These are phyloP conservation scores for Meredithiella fracta DNA, from an alignment of 2,329 filamentous ascomycete genomes.

Conservation along the genomic window DNA sequence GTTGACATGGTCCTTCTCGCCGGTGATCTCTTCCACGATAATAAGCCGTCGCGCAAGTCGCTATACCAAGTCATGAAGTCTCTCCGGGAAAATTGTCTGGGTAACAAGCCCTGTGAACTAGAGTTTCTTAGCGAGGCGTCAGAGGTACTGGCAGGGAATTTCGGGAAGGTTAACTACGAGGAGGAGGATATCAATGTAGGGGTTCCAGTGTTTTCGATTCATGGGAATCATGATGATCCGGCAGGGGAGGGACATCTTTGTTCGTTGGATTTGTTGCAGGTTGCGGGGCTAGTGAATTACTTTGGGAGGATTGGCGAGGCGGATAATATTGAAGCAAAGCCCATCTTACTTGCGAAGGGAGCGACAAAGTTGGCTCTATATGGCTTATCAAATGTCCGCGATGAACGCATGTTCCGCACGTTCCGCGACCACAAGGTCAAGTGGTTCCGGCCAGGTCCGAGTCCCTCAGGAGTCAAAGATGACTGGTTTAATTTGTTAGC, in stretches of 20 bases:
- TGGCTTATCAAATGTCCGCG: constrained; percentile 86
- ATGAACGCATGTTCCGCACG: constrained; percentile 85
- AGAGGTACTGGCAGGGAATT: constrained; percentile 76
- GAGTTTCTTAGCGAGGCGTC: constrained; percentile 88
- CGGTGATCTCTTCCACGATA: constrained; percentile 94
- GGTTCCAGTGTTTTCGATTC: constrained; percentile 95
- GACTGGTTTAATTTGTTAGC: constrained; percentile 96
- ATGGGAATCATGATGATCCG: constrained; percentile 95
- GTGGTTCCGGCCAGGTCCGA: constrained; percentile 47
- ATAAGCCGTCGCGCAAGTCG: constrained; percentile 86
- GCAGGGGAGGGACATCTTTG: constrained; percentile 91
- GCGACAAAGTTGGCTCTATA: constrained; percentile 84
- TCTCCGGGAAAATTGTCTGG: constrained; percentile 80
- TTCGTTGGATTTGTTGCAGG: constrained; percentile 77
- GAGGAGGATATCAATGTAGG: constrained; percentile 93
- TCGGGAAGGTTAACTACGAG: constrained; percentile 94
- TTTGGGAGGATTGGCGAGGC: constrained; percentile 83
- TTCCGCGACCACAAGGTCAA: constrained; percentile 88
- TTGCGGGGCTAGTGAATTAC: constrained; percentile 86
- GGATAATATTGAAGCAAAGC: constrained; percentile 85
- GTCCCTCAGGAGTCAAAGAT: constrained; percentile 48
- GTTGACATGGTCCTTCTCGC: constrained; percentile 94
- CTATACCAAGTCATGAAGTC: constrained; percentile 97
- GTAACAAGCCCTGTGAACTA: constrained; percentile 87
- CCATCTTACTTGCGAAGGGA: constrained; percentile 84